Evolutionary conservation across 75 land plant species (phyloP).

Genomic region (Pseudotsuga menziesii): DNA sequence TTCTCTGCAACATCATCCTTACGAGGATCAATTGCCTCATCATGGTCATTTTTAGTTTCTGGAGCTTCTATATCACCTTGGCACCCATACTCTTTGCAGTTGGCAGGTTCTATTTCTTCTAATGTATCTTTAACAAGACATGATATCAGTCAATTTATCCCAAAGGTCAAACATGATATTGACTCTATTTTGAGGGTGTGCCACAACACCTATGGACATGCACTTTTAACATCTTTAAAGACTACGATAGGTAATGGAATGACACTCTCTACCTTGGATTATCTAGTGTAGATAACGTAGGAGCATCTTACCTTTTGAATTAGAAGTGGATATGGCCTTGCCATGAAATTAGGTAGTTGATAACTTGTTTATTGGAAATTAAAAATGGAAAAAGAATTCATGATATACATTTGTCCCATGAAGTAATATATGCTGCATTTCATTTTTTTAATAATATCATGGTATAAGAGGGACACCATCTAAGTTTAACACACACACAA

Average conservation of each 20-base stretch:
- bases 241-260: conserved; percentile 58
- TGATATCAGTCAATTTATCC: conserved; percentile 85
- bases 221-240: conserved; percentile 84
- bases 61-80: conserved; percentile 14
- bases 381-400: too few relatives aligned
- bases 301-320: neutral
- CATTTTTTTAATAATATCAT: too few relatives aligned
- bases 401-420: too few relatives aligned
- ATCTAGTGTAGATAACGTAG: neutral
- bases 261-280: neutral
- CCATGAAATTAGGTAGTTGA: too few relatives aligned
- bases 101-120: conserved; percentile 17
- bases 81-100: conserved; percentile 10
- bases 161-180: conserved; percentile 94
- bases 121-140: conserved; percentile 34
- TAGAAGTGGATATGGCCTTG: neutral
- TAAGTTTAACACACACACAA: too few relatives aligned
- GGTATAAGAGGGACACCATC: too few relatives aligned
- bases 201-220: conserved; percentile 70
- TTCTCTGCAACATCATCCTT: conserved; percentile 35
- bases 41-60: conserved; percentile 35
- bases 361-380: too few relatives aligned
- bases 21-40: conserved; percentile 32
- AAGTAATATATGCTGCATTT: too few relatives aligned
- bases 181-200: conserved; percentile 84